Evolutionary conservation across 2,329 filamentous ascomycete genomes (phyloP).

Genomic region (Aspergillus vadensis): DNA sequence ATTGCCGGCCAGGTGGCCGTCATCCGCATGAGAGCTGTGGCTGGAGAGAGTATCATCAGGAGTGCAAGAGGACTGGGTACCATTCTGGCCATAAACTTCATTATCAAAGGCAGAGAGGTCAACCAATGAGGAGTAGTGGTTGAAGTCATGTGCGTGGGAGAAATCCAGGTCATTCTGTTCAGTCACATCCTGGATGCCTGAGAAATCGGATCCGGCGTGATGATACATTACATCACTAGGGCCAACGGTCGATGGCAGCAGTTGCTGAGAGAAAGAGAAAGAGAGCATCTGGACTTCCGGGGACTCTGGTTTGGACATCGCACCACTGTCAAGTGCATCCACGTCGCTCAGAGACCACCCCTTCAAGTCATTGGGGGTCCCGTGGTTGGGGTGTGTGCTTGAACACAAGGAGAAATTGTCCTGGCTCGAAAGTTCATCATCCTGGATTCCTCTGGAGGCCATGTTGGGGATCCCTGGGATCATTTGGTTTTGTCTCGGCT

Average conservation of each 20-base stretch:
- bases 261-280: constrained; percentile 45
- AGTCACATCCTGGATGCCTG: constrained; percentile 39
- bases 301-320: constrained; percentile 42
- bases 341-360: constrained; percentile 43
- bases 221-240: constrained; percentile 43
- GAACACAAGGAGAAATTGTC: constrained; percentile 47
- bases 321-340: constrained; percentile 42
- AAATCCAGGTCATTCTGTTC: constrained; percentile 42
- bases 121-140: constrained; percentile 41
- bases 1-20: constrained; percentile 35
- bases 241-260: constrained; percentile 42
- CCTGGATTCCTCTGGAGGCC: constrained; percentile 42
- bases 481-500: constrained; percentile 39
- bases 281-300: constrained; percentile 46
- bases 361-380: constrained; percentile 39
- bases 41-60: constrained; percentile 42
- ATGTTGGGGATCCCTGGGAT: constrained; percentile 42
- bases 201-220: constrained; percentile 41
- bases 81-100: constrained; percentile 39
- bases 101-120: constrained; percentile 45
- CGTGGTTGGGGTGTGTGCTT: constrained; percentile 38
- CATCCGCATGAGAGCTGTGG: constrained; percentile 42
- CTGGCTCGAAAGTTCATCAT: constrained; percentile 47
- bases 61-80: constrained; percentile 34
- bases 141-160: constrained; percentile 41